Base-by-base conservation (phyloP, 441 rosid species). In the Theobroma grandiflorum region DNA sequence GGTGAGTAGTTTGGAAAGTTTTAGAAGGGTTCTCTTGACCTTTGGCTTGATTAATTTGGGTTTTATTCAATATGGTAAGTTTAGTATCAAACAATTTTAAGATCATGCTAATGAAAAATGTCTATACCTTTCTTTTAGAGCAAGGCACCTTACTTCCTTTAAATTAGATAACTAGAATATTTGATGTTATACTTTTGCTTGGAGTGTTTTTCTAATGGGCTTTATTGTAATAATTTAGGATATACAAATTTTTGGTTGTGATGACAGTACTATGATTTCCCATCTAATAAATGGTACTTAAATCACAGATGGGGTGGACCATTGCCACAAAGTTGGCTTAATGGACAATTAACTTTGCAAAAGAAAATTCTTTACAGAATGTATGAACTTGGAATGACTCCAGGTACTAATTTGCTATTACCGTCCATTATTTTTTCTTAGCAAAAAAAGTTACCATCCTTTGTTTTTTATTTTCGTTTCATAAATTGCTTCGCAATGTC, bases 361-460 rank as follows among this genome's bases (percentile, higher is more conserved):
- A 91, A 91, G 82, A 89, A 87, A 86, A 89, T 91, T 79, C 91
- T 93, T 33, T 35, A 77, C 59, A 89, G 93, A 84, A 93, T 93
- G 90, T 85, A 86, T 80, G 92, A 89, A 84, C 89, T 93, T 70
- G 97, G 97, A 80, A 92, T 92, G 94, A 91, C 91, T 63, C 95
- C 94, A 85, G 97, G 95, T 91, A 84, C 53, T 55, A 57, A 35
- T 64, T 50, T 22, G 47, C 55, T 37, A 57, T 45, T 35, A 12
- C 49, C 76, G 38, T 75, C 78, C 58, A 18, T 62, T 75, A 42
- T 61, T 22, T 31, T 52, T 53, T 16, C n/a, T 35, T 33, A 16
- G 16, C 6, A 53, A 72, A 52, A 6, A 37, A 74, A 6, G 50
- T 63, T 74, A 42, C 38, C 52, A 69, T 59, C 22, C 10, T 69